Evolutionary conservation across 371 early-diverging fungal species (phyloP).

Genomic region (Mortierella sp.): DNA sequence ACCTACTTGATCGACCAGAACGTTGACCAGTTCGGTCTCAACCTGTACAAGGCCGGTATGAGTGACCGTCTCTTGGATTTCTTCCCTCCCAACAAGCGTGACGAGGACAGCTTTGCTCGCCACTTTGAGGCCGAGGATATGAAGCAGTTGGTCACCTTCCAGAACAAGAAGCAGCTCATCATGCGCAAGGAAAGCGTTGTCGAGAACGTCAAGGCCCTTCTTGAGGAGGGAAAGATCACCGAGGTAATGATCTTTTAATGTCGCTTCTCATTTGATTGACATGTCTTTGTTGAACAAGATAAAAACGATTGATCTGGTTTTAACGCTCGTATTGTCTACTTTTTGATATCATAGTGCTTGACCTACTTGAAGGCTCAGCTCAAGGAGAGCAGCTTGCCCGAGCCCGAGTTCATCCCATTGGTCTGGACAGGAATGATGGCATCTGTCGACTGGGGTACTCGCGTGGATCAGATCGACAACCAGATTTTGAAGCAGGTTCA

Average conservation of each 20-base stretch:
- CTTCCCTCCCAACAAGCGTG: constrained; percentile 93
- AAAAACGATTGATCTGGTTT: not conserved
- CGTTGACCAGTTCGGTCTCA: constrained; percentile 81
- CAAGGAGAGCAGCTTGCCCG: constrained; percentile 82
- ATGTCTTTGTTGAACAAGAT: not conserved
- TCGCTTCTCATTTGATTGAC: not conserved
- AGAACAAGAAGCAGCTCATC: constrained; percentile 79
- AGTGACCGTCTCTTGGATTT: constrained; percentile 86
- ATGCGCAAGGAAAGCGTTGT: constrained; percentile 78
- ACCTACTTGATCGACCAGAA: constrained; percentile 83
- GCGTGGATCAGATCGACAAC: constrained; percentile 88
- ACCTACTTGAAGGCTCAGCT: constrained; percentile 76
- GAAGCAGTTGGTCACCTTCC: constrained; percentile 87
- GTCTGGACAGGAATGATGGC: constrained; percentile 87
- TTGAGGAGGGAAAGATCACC: constrained; percentile 69
- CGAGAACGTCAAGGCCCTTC: constrained; percentile 69
- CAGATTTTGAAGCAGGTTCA: constrained; percentile 77
- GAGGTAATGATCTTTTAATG: constrained; percentile 61
- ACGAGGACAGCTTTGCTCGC: constrained; percentile 88
- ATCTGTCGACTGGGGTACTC: constrained; percentile 81
- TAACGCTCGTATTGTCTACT: not conserved
- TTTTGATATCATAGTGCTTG: constrained; percentile 62
- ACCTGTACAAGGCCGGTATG: constrained; percentile 79
- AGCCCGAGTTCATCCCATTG: constrained; percentile 81
- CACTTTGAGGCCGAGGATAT: constrained; percentile 95